Evolutionary conservation across 169 alveolate genomes (phyloP).

Genomic region (Cryptosporidium xiaoi): DNA sequence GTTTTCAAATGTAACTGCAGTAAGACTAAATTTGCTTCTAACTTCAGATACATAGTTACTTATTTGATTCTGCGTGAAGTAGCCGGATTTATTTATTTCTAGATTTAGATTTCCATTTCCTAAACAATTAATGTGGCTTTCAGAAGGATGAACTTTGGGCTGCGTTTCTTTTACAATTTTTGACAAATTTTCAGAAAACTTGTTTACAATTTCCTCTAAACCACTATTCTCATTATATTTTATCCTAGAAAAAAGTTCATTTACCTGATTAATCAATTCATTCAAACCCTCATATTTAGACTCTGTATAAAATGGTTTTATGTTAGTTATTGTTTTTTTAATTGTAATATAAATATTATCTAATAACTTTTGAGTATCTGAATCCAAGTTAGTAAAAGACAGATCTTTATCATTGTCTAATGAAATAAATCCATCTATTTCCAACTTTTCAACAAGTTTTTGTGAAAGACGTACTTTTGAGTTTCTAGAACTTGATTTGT

Average conservation of each 20-base stretch:
- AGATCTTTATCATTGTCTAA: not conserved
- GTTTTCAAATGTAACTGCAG: constrained; percentile 30
- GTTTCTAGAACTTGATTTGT: not conserved
- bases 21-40: not conserved
- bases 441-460: constrained; percentile 2
- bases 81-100: not conserved
- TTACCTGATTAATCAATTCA: not conserved
- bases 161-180: not conserved
- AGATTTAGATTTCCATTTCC: not conserved
- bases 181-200: not conserved
- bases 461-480: not conserved
- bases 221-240: not conserved
- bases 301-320: not conserved
- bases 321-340: not conserved
- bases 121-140: not conserved
- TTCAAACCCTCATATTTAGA: not conserved
- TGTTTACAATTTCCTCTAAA: not conserved
- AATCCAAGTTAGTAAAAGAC: not conserved
- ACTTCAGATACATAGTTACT: not conserved
- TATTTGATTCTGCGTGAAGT: not conserved
- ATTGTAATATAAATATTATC: not conserved
- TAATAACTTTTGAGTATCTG: not conserved
- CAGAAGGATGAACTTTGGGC: not conserved
- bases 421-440: constrained; percentile 9
- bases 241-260: not conserved